A percentile compares a stretch with the other conserved stretches of the same genome.
These are phyloP conservation scores for Annulohypoxylon maeteangense DNA, from an alignment of 495 filamentous ascomycete genomes.

Conservation along the genomic window DNA sequence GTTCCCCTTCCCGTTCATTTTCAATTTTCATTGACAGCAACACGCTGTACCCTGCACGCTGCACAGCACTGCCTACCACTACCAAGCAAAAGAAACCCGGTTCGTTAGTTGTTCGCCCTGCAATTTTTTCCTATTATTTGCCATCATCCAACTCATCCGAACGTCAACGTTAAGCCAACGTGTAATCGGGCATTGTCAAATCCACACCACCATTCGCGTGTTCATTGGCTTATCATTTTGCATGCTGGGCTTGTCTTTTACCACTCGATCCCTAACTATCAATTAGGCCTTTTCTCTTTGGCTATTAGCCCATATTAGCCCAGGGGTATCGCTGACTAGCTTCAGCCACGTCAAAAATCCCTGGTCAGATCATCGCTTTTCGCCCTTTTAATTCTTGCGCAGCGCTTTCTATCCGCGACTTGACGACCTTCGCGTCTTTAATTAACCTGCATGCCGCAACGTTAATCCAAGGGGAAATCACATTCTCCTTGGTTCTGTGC, in stretches of 20 bases:
- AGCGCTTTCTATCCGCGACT: constrained; percentile 2
- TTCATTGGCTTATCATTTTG: constrained; percentile 34
- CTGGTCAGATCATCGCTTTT: not conserved
- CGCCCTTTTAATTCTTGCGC: not conserved
- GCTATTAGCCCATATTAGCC: constrained; percentile 26
- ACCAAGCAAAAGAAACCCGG: not conserved
- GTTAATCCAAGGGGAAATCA: constrained; percentile 42
- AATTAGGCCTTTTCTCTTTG: constrained; percentile 33
- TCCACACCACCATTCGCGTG: constrained; percentile 33
- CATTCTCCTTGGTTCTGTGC: constrained; percentile 42
- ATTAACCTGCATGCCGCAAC: constrained; percentile 46
- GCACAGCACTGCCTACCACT: constrained; percentile 3
- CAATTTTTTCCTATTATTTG: constrained; percentile 5
- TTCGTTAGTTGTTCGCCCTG: constrained; percentile 29
- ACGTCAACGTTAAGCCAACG: constrained; percentile 28
- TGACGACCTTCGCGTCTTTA: constrained; percentile 39
- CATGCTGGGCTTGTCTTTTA: constrained; percentile 36
- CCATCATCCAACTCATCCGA: constrained; percentile 33
- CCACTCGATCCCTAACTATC: constrained; percentile 32
- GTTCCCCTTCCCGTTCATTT: constrained; percentile 19
- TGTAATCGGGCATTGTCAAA: constrained; percentile 34
- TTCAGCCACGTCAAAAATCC: constrained; percentile 41
- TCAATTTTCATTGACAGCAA: constrained; percentile 29
- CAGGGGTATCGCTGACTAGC: constrained; percentile 39
- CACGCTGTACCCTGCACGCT: not conserved